Evolutionary conservation across 2,329 filamentous ascomycete species (phyloP).

Genomic region (Alternaria sp.): DNA sequence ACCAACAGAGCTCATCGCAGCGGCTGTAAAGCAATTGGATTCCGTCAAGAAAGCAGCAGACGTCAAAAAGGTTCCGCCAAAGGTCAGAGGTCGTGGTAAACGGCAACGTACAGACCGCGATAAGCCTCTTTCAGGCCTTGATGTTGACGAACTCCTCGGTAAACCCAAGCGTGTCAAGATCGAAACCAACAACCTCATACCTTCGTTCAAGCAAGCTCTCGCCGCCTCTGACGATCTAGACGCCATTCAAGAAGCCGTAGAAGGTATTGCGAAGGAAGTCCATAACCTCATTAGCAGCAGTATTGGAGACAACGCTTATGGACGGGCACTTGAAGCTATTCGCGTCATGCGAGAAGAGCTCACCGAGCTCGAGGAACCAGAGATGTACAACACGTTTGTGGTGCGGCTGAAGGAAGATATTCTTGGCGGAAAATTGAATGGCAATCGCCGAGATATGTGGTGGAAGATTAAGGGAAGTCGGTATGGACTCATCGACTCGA

Average conservation of each 20-base stretch:
- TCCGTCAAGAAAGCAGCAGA: constrained; percentile 74
- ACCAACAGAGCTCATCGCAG: constrained; percentile 70
- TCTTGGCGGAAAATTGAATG: constrained; percentile 73
- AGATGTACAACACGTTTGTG: constrained; percentile 78
- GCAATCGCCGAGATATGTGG: constrained; percentile 86
- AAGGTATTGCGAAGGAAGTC: constrained; percentile 79
- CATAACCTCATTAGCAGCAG: constrained; percentile 74
- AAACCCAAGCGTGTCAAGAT: constrained; percentile 65
- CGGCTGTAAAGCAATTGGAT: constrained; percentile 67
- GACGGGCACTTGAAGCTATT: constrained; percentile 77
- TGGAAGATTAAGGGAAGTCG: constrained; percentile 71
- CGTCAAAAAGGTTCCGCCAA: constrained; percentile 84
- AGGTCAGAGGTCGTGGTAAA: constrained; percentile 74
- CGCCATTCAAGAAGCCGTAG: constrained; percentile 71
- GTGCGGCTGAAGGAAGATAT: constrained; percentile 76
- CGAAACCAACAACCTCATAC: constrained; percentile 78
- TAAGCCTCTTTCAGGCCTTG: constrained; percentile 89
- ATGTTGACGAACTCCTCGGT: constrained; percentile 82
- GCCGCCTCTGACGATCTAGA: constrained; percentile 66
- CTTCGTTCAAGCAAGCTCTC: constrained; percentile 87
- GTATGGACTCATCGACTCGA: constrained; percentile 77
- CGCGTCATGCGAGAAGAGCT: constrained; percentile 81
- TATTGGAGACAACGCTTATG: constrained; percentile 79
- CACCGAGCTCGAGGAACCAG: constrained; percentile 77
- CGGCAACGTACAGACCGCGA: constrained; percentile 69